Evolutionary conservation across 441 rosid species (phyloP).

Genomic region (Viola pubescens): DNA sequence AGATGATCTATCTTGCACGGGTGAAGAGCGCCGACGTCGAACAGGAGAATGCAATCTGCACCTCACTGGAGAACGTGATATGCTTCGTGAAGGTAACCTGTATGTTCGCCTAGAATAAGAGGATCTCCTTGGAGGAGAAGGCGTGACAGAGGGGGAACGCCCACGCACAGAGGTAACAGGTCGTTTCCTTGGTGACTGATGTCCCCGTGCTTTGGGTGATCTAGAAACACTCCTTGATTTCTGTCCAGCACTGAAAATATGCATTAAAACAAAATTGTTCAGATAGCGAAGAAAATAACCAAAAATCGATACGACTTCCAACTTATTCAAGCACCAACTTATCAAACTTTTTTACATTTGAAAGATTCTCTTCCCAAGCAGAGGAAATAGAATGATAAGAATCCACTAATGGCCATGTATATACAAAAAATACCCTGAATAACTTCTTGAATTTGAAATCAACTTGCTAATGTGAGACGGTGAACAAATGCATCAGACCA

Average conservation of each 20-base stretch:
- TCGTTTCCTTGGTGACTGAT: slow-evolving; percentile 35
- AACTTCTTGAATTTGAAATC: slow-evolving; percentile 54
- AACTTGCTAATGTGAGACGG: slow-evolving; percentile 51
- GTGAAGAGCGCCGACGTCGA: slow-evolving; percentile 4
- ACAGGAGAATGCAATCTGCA: slow-evolving; percentile 23
- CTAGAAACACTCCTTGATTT: slow-evolving; percentile 65
- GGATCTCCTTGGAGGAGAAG: slow-evolving; percentile 42
- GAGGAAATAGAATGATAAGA: slow-evolving; percentile 1
- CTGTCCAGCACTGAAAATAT: slow-evolving; percentile 29
- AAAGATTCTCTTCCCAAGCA: background rate
- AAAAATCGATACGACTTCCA: background rate
- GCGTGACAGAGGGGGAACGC: slow-evolving; percentile 36
- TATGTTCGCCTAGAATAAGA: slow-evolving; percentile 31
- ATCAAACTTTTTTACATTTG: too few species aligned
- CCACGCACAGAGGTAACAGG: slow-evolving; percentile 35
- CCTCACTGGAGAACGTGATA: slow-evolving; percentile 17
- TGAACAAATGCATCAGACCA: slow-evolving; percentile 36
- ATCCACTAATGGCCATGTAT: slow-evolving; percentile 1
- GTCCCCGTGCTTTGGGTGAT: slow-evolving; percentile 37
- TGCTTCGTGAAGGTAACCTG: slow-evolving; percentile 24
- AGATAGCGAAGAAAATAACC: background rate
- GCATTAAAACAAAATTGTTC: background rate
- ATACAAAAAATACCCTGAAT: slow-evolving; percentile 40
- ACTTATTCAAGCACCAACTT: background rate
- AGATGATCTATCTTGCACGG: slow-evolving; percentile 9